A percentile compares a stretch with the other conserved stretches of the same genome.
Conservation (phyloP, 345 rosid species). For the Mercurialis annua region DNA sequence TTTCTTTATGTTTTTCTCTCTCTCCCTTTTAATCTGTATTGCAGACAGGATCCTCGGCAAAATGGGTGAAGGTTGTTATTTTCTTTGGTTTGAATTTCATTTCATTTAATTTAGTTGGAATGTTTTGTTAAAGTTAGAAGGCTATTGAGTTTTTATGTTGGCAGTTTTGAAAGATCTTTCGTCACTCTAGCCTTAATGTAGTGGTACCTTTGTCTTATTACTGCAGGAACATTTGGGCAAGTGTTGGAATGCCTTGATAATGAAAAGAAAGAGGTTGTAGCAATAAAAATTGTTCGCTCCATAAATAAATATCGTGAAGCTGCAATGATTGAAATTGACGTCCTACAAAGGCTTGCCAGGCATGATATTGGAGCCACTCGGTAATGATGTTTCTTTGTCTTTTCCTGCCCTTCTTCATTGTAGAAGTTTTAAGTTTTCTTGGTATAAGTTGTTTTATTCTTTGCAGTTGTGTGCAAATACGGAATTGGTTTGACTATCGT, state of each 20-base stretch:
- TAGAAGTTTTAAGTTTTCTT: constrained; percentile 34
- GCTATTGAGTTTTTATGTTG: background rate
- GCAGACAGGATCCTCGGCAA: constrained; percentile 75
- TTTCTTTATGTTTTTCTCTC: constrained; percentile 23
- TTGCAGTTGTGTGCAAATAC: constrained; percentile 37
- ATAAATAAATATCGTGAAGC: constrained; percentile 32
- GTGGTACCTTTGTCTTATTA: background rate
- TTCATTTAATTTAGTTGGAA: background rate
- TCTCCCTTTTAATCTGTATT: constrained; percentile 14
- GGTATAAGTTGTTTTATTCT: constrained; percentile 47
- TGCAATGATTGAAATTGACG: constrained; percentile 35
- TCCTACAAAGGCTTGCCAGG: constrained; percentile 29
- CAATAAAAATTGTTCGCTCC: constrained; percentile 31
- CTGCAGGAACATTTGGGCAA: constrained; percentile 29
- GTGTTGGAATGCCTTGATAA: constrained; percentile 29
- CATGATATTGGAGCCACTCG: constrained; percentile 22
- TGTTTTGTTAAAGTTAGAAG: background rate
- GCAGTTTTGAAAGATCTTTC: background rate
- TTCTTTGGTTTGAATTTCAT: background rate
- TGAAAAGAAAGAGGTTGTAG: constrained; percentile 27
- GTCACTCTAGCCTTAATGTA: background rate
- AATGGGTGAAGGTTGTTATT: constrained; percentile 78
- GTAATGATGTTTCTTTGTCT: constrained; percentile 22
- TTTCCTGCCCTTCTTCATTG: constrained; percentile 12
- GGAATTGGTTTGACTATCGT: constrained; percentile 39